Evolutionary conservation across 2,329 filamentous ascomycete species (phyloP), one percentile per base, ranked within the genome.

Genomic region (Sordariomycetes sp.): DNA sequence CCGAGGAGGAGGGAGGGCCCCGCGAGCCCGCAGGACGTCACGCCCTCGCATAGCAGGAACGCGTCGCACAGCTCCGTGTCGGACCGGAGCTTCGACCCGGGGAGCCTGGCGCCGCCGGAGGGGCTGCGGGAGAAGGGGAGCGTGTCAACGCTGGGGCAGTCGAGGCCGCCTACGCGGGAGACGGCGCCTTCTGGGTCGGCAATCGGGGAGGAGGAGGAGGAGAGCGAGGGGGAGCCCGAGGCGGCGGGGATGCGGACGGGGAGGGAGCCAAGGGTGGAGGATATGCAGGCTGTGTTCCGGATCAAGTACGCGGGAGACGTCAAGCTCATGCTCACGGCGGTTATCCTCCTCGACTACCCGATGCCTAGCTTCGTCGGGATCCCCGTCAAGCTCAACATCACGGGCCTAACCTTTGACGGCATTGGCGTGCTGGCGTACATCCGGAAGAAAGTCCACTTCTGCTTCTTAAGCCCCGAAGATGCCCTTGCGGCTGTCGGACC

Each of bases 311-410:
- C 86, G 2, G 94, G 94, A 35, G 87, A 96, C 66, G 80, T 99
- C 59, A 85, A 85, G 62, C 80, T 99, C 58, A 89, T 90, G 60
- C 77, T 99, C 54, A 97, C 94, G 25, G 91, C 94, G 0, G 91
- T 97, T 71, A 96, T 99, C 50, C 76, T 97, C 35, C 84, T 99
- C 36, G 94, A 99, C 71, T 99, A 99, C 68, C 94, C 94, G 1
- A 97, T 97, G 89, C 91, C 91, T 48, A 95, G 89, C 73, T 99
- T 99, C 66, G 92, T 97, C 2, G 90, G 91, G 13, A 92, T 99
- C 60, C 94, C 94, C 1, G 79, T 99, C 53, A 92, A 94, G 69
- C 78, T 99, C 28, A 96, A 92, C 68, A 95, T 99, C 63, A 97
- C 94, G 0, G 94, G 94, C 0, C 73, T 99, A 60, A 90, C 88